Evolutionary conservation across 2,329 filamentous ascomycete genomes (phyloP).

Genomic region (Pezicula radicicola): DNA sequence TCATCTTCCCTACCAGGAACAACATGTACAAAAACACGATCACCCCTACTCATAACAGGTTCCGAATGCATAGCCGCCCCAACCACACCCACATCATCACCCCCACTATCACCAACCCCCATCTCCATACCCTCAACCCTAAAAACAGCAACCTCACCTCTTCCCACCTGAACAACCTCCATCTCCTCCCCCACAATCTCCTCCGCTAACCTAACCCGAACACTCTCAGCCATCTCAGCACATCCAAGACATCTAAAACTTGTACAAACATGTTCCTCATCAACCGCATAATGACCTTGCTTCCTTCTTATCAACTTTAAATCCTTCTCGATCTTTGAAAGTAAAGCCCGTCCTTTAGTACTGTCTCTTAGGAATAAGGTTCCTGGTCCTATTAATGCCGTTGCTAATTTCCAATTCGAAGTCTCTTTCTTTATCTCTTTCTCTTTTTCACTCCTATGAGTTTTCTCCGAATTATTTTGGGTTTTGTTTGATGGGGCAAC

Average conservation of each 20-base stretch:
- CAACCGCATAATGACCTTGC: background rate
- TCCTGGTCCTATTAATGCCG: slow-evolving; percentile 3
- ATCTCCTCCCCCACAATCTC: background rate
- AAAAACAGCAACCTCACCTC: slow-evolving; percentile 3
- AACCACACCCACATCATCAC: too few relatives aligned
- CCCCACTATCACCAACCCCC: too few relatives aligned
- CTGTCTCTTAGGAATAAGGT: slow-evolving; percentile 4
- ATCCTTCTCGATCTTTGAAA: background rate
- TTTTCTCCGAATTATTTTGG: too few relatives aligned
- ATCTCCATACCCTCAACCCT: background rate
- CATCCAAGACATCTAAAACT: slow-evolving; percentile 4
- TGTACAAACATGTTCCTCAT: slow-evolving; percentile 2
- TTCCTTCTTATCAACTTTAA: too few relatives aligned
- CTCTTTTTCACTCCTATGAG: background rate
- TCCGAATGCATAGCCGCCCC: slow-evolving; percentile 6
- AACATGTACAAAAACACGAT: slow-evolving; percentile 7
- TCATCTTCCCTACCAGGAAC: slow-evolving; percentile 6
- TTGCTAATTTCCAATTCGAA: slow-evolving; percentile 2
- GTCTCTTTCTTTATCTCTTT: background rate
- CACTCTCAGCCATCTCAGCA: slow-evolving; percentile 3
- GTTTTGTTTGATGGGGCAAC: too few relatives aligned
- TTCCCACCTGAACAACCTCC: slow-evolving; percentile 1
- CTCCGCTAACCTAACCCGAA: slow-evolving; percentile 1
- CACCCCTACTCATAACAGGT: background rate
- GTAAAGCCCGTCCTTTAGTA: background rate